Percentiles rank a stretch among this genome's conserved stretches.
Conservation (phyloP, 2,329 filamentous ascomycete species). For the Chaetomiaceae sp. region DNA sequence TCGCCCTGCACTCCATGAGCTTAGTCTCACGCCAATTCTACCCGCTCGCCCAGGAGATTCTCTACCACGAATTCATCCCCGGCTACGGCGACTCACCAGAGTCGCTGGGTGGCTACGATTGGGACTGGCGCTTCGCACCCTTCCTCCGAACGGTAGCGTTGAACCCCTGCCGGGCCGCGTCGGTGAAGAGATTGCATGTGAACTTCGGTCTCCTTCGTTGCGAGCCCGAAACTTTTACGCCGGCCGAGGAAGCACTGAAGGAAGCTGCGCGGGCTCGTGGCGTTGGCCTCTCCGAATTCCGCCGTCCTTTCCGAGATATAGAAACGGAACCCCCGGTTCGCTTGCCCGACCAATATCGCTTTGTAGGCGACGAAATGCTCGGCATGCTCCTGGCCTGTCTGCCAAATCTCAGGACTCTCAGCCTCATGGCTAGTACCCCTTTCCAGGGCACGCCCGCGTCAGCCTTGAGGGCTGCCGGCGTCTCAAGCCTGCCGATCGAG, state of each 20-base stretch:
- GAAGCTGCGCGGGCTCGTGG: background rate
- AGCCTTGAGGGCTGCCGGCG: background rate
- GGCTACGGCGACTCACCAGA: background rate
- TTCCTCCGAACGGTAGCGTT: background rate
- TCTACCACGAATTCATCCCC: background rate
- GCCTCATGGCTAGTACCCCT: background rate
- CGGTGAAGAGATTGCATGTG: background rate
- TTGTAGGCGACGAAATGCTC: background rate
- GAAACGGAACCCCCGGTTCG: background rate
- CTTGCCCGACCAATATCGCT: background rate
- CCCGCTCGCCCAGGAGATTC: background rate
- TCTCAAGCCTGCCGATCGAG: background rate
- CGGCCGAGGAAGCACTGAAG: background rate
- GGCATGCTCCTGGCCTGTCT: background rate
- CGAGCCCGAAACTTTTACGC: too few species aligned
- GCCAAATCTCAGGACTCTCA: background rate
- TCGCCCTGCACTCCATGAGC: background rate
- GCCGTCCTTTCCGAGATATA: background rate
- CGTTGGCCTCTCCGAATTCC: background rate
- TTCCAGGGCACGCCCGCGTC: background rate
- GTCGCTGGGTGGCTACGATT: too few species aligned
- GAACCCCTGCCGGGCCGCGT: background rate
- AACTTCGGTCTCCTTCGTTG: background rate
- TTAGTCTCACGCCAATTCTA: background rate
- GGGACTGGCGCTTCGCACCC: background rate